phyloP scores from a whole-genome alignment of 257 asterid species.

The Primulina eburnea region DNA sequence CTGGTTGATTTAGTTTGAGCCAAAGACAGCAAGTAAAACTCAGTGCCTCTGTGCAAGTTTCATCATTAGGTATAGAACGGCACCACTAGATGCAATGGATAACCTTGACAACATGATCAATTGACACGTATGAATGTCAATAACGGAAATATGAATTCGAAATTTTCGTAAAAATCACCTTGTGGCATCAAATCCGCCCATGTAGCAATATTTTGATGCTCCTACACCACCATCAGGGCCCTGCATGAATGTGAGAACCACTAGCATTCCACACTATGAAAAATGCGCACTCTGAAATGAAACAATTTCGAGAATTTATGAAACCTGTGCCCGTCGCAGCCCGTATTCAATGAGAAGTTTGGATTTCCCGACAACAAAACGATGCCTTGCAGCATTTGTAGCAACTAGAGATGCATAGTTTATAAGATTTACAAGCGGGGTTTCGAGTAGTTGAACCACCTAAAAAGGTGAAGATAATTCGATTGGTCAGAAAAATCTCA shows the following conservation, averaged over 20 bases:
- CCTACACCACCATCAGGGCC: conserved; percentile 99
- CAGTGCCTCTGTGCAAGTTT: background rate
- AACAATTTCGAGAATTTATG: conserved; percentile 17
- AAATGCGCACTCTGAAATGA: conserved; percentile 22
- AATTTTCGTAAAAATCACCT: conserved; percentile 48
- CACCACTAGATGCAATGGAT: background rate
- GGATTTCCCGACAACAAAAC: conserved; percentile 92
- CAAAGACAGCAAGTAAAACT: background rate
- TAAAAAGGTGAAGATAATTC: conserved; percentile 23
- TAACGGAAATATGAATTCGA: background rate
- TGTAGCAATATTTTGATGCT: conserved; percentile 91
- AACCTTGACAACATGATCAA: background rate
- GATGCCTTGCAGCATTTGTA: conserved; percentile 98
- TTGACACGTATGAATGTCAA: conserved; percentile 1
- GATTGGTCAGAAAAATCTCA: background rate
- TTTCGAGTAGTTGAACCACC: conserved; percentile 98
- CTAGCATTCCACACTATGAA: conserved; percentile 19
- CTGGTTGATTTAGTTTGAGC: background rate
- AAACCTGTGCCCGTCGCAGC: conserved; percentile 91
- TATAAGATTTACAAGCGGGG: conserved; percentile 83
- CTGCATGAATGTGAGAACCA: conserved; percentile 38
- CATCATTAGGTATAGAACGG: background rate
- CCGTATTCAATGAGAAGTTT: conserved; percentile 96
- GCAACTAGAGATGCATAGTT: conserved; percentile 96
- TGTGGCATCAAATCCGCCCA: conserved; percentile 99